These are phyloP conservation scores for Xerocomellus amylosporus DNA, from an alignment of 768 basidiomycete species.

Conservation along the genomic window DNA sequence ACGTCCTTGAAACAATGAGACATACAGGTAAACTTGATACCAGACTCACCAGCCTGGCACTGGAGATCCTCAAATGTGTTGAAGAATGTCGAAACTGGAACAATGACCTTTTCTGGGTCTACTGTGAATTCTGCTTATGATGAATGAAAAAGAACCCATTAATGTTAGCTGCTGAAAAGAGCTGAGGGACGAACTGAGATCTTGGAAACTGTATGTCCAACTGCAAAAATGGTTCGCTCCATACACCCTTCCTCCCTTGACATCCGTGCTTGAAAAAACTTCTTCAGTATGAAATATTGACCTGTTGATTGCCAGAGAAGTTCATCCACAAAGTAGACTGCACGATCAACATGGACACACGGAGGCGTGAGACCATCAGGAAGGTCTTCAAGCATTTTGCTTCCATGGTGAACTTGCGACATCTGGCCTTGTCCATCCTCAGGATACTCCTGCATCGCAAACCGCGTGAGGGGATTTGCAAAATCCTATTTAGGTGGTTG, in stretches of 20 bases:
- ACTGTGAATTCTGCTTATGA: conserved; percentile 4
- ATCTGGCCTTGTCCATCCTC: conserved; percentile 19
- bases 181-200: background rate
- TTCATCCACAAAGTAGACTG: conserved; percentile 27
- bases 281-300: conserved; percentile 11
- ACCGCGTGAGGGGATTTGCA: conserved; percentile 22
- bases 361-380: conserved; percentile 25
- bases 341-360: conserved; percentile 10
- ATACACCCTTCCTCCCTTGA: background rate
- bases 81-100: conserved; percentile 6
- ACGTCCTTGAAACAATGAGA: background rate
- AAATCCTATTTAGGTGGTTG: conserved; percentile 7
- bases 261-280: conserved; percentile 10
- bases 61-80: conserved; percentile 8
- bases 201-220: background rate
- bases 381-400: conserved; percentile 31
- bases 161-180: background rate
- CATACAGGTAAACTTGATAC: conserved; percentile 5
- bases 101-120: background rate
- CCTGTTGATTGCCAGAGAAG: conserved; percentile 5
- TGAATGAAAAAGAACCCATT: too few relatives aligned
- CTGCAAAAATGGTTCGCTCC: background rate
- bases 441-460: conserved; percentile 30
- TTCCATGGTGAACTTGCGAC: conserved; percentile 26
- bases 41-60: background rate